phyloP scores from a whole-genome alignment of 23 red algal species.

The Gracilaria gracilis region DNA sequence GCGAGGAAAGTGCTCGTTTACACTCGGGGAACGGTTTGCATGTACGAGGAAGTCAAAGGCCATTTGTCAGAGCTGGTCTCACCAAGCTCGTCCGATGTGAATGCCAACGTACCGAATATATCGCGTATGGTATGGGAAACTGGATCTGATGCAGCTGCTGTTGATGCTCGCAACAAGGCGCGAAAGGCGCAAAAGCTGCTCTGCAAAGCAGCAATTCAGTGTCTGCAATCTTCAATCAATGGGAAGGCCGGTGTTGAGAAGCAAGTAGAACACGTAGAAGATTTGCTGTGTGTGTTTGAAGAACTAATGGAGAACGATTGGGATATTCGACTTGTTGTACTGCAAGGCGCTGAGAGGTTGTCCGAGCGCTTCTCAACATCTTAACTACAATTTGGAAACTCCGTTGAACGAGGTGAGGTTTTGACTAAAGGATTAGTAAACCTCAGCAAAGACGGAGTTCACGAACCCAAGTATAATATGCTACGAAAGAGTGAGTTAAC shows the following conservation, averaged over 20 bases:
- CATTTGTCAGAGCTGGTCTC: slow-evolving; percentile 20
- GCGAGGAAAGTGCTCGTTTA: slow-evolving; percentile 32
- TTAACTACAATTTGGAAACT: not conserved
- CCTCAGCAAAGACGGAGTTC: slow-evolving; percentile 27
- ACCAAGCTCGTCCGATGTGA: not conserved
- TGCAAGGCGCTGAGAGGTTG: slow-evolving; percentile 27
- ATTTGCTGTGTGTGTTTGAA: slow-evolving; percentile 46
- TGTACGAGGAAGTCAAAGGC: slow-evolving; percentile 34
- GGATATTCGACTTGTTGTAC: slow-evolving; percentile 39
- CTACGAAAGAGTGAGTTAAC: slow-evolving; percentile 6
- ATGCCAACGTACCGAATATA: not conserved
- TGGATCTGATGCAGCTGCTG: slow-evolving; percentile 60
- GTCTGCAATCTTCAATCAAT: slow-evolving; percentile 18
- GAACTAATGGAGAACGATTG: slow-evolving; percentile 41
- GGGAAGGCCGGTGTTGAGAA: not conserved
- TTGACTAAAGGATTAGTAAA: slow-evolving; percentile 22
- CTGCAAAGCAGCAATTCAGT: slow-evolving; percentile 43
- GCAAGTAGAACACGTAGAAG: slow-evolving; percentile 28
- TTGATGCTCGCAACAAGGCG: slow-evolving; percentile 61
- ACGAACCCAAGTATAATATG: slow-evolving; percentile 32
- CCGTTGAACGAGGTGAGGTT: not conserved
- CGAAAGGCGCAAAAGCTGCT: slow-evolving; percentile 50
- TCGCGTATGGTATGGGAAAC: slow-evolving; percentile 58
- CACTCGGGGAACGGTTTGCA: not conserved
- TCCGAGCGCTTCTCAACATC: not conserved